Conservation (phyloP, 2,329 filamentous ascomycete species). For the Nothophaeocryptopus gaeumannii region DNA sequence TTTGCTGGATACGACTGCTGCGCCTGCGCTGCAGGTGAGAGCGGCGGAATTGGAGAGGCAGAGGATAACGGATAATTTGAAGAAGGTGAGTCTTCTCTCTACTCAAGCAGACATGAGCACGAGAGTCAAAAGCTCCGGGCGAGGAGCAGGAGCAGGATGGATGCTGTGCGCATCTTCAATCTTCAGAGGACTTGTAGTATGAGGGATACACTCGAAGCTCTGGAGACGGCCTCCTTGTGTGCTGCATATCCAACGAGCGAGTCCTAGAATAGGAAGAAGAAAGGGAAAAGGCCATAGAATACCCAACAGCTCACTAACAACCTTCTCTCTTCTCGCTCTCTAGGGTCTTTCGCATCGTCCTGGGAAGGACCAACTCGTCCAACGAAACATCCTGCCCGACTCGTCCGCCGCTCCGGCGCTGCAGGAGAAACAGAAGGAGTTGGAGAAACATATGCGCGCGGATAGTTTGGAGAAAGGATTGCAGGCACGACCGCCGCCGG, state of each 20-base stretch:
- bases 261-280: too few relatives aligned
- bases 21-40: constrained; percentile 63
- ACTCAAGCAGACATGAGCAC: too few relatives aligned
- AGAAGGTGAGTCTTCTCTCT: constrained; percentile 47
- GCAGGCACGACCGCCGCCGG: constrained; percentile 70
- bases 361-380: constrained; percentile 71
- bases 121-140: too few relatives aligned
- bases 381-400: constrained; percentile 83
- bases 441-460: constrained; percentile 82
- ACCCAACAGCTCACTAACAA: neutral
- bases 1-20: constrained; percentile 63
- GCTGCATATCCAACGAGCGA: too few relatives aligned
- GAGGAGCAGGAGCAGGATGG: too few relatives aligned
- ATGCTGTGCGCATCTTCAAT: too few relatives aligned
- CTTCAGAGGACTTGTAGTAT: too few relatives aligned
- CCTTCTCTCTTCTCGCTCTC: too few relatives aligned
- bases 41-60: constrained; percentile 64
- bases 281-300: too few relatives aligned
- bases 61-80: constrained; percentile 60
- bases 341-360: constrained; percentile 59
- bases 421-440: constrained; percentile 76
- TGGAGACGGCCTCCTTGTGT: too few relatives aligned
- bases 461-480: constrained; percentile 87
- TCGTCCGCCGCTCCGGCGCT: constrained; percentile 75
- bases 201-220: too few relatives aligned